A percentile compares a stretch with the other conserved stretches of the same genome.
Conservation (phyloP, 306 rosid species). For the Potentilla sterilis region DNA sequence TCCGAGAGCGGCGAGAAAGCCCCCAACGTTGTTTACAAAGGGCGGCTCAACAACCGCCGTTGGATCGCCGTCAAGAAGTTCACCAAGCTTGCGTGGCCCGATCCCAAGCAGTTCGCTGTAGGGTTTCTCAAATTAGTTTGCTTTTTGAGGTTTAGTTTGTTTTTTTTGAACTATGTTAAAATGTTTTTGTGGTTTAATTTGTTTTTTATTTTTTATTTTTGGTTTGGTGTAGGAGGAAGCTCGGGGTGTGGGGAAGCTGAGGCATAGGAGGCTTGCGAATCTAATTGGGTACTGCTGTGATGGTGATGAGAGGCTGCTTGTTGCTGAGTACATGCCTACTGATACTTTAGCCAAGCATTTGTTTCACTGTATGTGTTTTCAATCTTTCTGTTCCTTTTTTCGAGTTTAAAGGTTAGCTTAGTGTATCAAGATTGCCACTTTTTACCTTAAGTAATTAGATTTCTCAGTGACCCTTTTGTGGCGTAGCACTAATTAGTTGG, state of each 20-base stretch:
- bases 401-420: background rate
- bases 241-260: constrained; percentile 76
- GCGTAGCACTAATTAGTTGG: constrained; percentile 2
- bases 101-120: constrained; percentile 88
- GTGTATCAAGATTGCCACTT: background rate
- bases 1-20: constrained; percentile 96
- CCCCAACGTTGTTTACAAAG: constrained; percentile 81
- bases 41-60: constrained; percentile 62
- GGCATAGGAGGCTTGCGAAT: constrained; percentile 81
- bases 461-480: constrained; percentile 1
- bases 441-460: background rate
- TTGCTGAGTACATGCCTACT: constrained; percentile 95
- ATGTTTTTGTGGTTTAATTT: background rate
- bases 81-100: constrained; percentile 90
- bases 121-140: background rate
- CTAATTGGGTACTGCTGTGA: constrained; percentile 96
- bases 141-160: background rate
- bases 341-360: constrained; percentile 98
- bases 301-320: constrained; percentile 92
- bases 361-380: constrained; percentile 68
- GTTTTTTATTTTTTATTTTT: background rate
- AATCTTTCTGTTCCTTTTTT: background rate
- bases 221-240: constrained; percentile 65
- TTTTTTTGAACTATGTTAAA: background rate
- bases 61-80: constrained; percentile 98